Evolutionary conservation across 140 eudicot genomes (phyloP).

Genomic region (Stevia rebaudiana): DNA sequence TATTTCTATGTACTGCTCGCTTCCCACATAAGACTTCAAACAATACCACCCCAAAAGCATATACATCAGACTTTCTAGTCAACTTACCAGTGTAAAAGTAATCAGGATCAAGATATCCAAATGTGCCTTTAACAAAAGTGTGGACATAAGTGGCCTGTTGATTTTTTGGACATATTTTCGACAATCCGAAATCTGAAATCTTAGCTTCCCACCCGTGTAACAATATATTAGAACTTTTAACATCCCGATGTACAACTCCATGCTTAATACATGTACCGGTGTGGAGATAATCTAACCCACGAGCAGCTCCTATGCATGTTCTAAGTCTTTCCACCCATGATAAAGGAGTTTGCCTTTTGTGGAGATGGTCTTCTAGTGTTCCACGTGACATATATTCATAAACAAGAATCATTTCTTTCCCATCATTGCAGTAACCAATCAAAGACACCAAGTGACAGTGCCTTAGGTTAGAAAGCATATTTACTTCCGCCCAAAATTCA

Average conservation of each 20-base stretch:
- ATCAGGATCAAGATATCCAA: constrained; percentile 30
- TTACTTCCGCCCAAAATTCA: constrained; percentile 23
- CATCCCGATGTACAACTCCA: constrained; percentile 31
- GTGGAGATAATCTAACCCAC: constrained; percentile 21
- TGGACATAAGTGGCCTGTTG: background rate
- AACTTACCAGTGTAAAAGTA: constrained; percentile 21
- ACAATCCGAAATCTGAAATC: constrained; percentile 6
- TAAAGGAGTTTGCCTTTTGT: background rate
- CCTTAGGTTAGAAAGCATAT: constrained; percentile 20
- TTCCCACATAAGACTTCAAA: constrained; percentile 32
- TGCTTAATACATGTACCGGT: constrained; percentile 13
- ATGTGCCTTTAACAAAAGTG: constrained; percentile 21
- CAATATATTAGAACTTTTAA: constrained; percentile 27
- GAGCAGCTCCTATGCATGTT: constrained; percentile 22
- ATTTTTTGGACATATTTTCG: constrained; percentile 1
- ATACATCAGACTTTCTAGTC: constrained; percentile 30
- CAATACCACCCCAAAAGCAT: constrained; percentile 32
- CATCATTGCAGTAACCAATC: constrained; percentile 27
- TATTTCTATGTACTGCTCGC: constrained; percentile 14
- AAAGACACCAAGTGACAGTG: constrained; percentile 26
- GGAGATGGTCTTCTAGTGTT: constrained; percentile 26
- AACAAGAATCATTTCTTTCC: constrained; percentile 24
- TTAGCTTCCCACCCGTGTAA: constrained; percentile 15
- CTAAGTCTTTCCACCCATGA: constrained; percentile 23
- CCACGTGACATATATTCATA: constrained; percentile 28